Evolutionary conservation across 768 basidiomycete genomes (phyloP).

Genomic region (Multifurca ochricompacta): DNA sequence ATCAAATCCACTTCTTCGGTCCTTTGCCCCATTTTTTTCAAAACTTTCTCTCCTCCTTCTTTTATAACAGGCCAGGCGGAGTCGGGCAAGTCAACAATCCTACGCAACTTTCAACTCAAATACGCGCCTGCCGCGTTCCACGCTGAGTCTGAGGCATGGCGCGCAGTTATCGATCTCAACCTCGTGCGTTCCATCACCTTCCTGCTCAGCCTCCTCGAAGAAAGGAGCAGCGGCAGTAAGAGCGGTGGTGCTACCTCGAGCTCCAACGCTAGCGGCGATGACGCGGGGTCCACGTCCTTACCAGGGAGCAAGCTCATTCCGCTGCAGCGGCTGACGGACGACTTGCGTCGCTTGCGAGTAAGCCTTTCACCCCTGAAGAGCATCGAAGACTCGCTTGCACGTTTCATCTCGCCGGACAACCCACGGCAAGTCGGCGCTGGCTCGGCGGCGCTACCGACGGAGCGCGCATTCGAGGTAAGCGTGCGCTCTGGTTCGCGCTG

Average conservation of each 20-base stretch:
- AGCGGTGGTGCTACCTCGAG: constrained; percentile 19
- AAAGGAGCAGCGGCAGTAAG: background rate
- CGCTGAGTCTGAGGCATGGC: constrained; percentile 52
- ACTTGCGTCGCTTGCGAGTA: constrained; percentile 40
- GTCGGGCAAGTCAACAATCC: constrained; percentile 58
- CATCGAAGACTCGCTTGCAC: constrained; percentile 45
- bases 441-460: constrained; percentile 24
- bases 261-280: constrained; percentile 14
- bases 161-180: constrained; percentile 60
- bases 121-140: constrained; percentile 53
- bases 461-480: constrained; percentile 41
- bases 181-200: constrained; percentile 48
- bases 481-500: constrained; percentile 42
- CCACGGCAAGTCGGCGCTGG: constrained; percentile 16
- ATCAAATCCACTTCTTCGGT: too few relatives aligned
- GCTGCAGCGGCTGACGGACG: constrained; percentile 21
- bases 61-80: constrained; percentile 48
- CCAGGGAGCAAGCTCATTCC: constrained; percentile 11
- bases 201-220: constrained; percentile 35
- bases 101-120: constrained; percentile 59
- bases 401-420: constrained; percentile 33
- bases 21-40: background rate
- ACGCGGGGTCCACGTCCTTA: constrained; percentile 2
- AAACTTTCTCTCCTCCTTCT: background rate
- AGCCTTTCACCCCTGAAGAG: constrained; percentile 47